A percentile compares a stretch with the other conserved stretches of the same genome.
Conservation (phyloP, 1,139 yeast species). For the Sugiyamaella paludigena region DNA sequence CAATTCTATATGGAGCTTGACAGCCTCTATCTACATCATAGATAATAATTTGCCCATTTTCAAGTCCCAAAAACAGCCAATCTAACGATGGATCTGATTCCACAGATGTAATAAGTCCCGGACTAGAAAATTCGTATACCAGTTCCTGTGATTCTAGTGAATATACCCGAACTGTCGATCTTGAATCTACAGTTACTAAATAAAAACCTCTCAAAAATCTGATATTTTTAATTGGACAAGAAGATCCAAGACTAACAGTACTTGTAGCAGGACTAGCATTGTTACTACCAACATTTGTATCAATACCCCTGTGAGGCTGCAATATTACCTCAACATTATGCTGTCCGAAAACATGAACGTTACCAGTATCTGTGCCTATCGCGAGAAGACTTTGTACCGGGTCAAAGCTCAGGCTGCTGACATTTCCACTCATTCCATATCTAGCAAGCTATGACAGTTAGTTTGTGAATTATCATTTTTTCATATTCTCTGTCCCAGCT, state of each 20-base stretch:
- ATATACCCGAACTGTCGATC: conserved; percentile 57
- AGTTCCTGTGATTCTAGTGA: conserved; percentile 65
- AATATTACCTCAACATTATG: conserved; percentile 75
- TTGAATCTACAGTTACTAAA: conserved; percentile 62
- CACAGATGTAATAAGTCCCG: conserved; percentile 64
- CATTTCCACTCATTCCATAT: conserved; percentile 58
- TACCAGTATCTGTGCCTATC: conserved; percentile 66
- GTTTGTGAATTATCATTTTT: no score
- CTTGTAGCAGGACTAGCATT: neutral
- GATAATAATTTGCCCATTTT: conserved; percentile 70
- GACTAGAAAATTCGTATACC: conserved; percentile 48
- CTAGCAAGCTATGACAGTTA: conserved; percentile 39
- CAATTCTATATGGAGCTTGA: conserved; percentile 64
- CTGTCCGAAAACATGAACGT: conserved; percentile 79
- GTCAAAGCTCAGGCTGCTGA: conserved; percentile 72
- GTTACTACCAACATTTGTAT: conserved; percentile 34
- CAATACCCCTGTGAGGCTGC: conserved; percentile 18
- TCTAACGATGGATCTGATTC: conserved; percentile 85
- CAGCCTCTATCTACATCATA: conserved; percentile 80
- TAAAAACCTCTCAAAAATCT: conserved; percentile 78
- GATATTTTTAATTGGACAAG: conserved; percentile 51
- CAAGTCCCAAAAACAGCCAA: conserved; percentile 78
- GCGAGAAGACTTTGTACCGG: conserved; percentile 88
- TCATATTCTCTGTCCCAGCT: neutral
- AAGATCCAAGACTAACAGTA: neutral